phyloP scores from a whole-genome alignment of 1,139 yeast genomes.

The Sugiyamaella japonica region DNA sequence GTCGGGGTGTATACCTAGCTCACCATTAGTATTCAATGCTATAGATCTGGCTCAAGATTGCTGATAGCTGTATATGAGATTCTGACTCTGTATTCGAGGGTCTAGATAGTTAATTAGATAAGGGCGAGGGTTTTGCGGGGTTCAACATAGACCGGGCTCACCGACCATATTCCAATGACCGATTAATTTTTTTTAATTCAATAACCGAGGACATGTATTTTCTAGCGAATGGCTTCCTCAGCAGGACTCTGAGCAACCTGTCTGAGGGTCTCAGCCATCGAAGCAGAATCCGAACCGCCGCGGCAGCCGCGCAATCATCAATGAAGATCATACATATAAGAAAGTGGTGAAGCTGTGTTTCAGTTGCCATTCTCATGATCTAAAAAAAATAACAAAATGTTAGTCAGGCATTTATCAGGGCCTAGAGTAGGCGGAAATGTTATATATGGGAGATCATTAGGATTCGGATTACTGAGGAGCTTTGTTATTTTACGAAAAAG shows the following conservation, averaged over 20 bases:
- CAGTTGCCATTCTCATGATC: not conserved
- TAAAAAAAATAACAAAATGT: not conserved
- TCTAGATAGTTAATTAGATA: no score
- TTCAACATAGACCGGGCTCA: no score
- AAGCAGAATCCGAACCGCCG: not conserved
- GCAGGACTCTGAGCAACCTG: no score
- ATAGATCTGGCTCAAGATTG: not conserved
- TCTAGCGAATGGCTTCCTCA: no score
- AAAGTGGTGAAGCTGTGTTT: constrained; percentile 2
- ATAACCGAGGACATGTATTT: no score
- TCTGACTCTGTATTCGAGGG: no score
- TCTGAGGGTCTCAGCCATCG: not conserved
- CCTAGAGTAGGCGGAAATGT: not conserved
- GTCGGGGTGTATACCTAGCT: constrained; percentile 44
- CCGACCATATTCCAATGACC: no score
- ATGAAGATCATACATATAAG: not conserved
- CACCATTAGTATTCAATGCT: not conserved
- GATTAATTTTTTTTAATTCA: no score
- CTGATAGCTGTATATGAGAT: not conserved
- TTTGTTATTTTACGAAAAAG: constrained; percentile 16
- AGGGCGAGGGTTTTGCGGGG: no score
- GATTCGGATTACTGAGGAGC: not conserved
- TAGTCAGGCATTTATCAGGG: not conserved
- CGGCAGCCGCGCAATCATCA: not conserved
- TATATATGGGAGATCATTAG: not conserved